Conservation (phyloP, 805 yeast species). For the Candida chauliodis region DNA sequence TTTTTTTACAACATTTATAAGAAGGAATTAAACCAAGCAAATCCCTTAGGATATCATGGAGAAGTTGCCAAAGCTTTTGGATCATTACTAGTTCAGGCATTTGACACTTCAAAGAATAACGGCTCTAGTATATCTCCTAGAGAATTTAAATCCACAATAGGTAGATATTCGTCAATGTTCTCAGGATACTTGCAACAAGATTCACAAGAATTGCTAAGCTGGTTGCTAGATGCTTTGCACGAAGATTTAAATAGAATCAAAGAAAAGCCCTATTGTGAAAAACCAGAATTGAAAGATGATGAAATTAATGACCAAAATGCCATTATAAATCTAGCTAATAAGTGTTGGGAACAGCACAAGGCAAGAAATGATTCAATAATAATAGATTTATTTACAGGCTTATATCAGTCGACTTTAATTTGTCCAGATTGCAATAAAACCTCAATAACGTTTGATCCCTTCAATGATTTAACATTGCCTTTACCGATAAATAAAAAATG, state of each 20-base stretch:
- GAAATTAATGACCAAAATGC: slow-evolving; percentile 51
- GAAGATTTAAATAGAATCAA: slow-evolving; percentile 85
- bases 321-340: slow-evolving; percentile 60
- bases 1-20: slow-evolving; percentile 60
- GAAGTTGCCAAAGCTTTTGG: slow-evolving; percentile 78
- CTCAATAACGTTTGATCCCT: slow-evolving; percentile 91
- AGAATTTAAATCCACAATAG: slow-evolving; percentile 74
- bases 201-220: slow-evolving; percentile 88
- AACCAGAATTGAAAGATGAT: slow-evolving; percentile 73
- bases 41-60: slow-evolving; percentile 86
- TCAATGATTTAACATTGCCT: slow-evolving; percentile 84
- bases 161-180: slow-evolving; percentile 74
- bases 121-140: slow-evolving; percentile 51
- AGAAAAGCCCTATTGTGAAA: slow-evolving; percentile 82
- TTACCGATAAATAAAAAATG: slow-evolving; percentile 75
- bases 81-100: slow-evolving; percentile 57
- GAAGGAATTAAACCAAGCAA: slow-evolving; percentile 65
- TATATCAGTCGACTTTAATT: slow-evolving; percentile 82
- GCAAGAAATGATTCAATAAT: slow-evolving; percentile 81
- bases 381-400: slow-evolving; percentile 82
- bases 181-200: slow-evolving; percentile 86
- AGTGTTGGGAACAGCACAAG: slow-evolving; percentile 79
- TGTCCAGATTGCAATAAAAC: slow-evolving; percentile 83
- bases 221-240: slow-evolving; percentile 82
- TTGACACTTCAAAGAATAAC: slow-evolving; percentile 21